Conservation (phyloP, 805 yeast genomes). For the Yarrowia sp. region DNA sequence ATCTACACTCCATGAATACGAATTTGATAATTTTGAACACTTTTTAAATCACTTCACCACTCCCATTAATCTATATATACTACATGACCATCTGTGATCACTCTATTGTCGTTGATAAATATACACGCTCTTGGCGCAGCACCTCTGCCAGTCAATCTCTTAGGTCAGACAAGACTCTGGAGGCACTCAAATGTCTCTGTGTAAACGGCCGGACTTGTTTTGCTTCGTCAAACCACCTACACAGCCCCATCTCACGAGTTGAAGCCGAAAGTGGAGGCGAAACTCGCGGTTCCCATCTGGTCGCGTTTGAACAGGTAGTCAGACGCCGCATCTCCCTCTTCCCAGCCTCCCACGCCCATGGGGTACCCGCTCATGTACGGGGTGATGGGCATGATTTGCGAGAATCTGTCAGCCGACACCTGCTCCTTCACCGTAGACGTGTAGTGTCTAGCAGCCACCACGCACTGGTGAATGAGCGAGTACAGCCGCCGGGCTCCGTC, state of each 20-base stretch:
- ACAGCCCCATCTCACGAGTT: slow-evolving; percentile 3
- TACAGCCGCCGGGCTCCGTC: slow-evolving; percentile 24
- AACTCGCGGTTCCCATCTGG: slow-evolving; percentile 22
- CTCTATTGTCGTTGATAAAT: slow-evolving; percentile 27
- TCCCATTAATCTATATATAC: slow-evolving; percentile 4
- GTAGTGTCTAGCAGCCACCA: slow-evolving; percentile 20
- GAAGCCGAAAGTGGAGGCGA: slow-evolving; percentile 7
- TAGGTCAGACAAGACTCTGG: neutral
- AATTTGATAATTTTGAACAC: too few species aligned
- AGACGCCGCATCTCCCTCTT: slow-evolving; percentile 11
- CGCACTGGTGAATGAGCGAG: slow-evolving; percentile 23
- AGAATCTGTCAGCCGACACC: slow-evolving; percentile 1
- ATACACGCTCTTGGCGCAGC: too few species aligned
- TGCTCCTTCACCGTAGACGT: slow-evolving; percentile 17
- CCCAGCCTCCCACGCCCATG: slow-evolving; percentile 18
- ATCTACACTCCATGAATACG: too few species aligned
- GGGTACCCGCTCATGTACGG: slow-evolving; percentile 30
- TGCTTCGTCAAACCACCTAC: neutral
- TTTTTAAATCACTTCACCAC: too few species aligned
- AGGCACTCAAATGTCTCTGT: too few species aligned
- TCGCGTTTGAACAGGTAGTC: slow-evolving; percentile 18
- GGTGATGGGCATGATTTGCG: slow-evolving; percentile 25
- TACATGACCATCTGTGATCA: neutral
- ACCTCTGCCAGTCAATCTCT: neutral
- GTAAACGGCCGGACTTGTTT: too few species aligned